Base-by-base conservation (phyloP, 2,329 filamentous ascomycete genomes). In the Dryadomyces sulphureus region DNA sequence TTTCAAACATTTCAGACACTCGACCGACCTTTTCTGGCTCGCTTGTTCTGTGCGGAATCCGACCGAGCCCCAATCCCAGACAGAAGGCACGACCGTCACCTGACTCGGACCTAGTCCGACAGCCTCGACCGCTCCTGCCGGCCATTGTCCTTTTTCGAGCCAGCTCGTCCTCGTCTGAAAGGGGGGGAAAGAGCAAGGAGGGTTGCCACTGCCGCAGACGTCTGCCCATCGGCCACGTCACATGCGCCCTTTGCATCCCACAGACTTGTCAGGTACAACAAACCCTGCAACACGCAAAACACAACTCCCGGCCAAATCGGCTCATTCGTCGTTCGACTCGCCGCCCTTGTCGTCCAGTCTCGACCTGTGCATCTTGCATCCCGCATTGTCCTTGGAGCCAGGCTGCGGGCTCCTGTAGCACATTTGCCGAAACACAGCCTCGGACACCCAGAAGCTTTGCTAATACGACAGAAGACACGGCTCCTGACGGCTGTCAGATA, bases 241-340 rank as follows among this genome's bases (percentile, higher is more conserved):
- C 16, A 36, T 19, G 34, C 11, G 27, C 17, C 11, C 17, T 7
- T 8, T 35, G 16, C 32, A 35, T 35, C 7, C 7, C 3, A 36
- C 34, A 36, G 34, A 36, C n/a, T n/a, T 47, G 42, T 42, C 30
- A 45, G 44, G 21, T 42, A 39, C 48, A 47, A 49, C 41, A 43
- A n/a, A n/a, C n/a, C n/a, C n/a, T 40, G 45, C 36, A 32, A 40
- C 34, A 32, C 46, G 14, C 12, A 39, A 17, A 34, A 19, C 27
- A 9, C n/a, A n/a, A n/a, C n/a, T n/a, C n/a, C n/a, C 38, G 20
- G 25, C n/a, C n/a, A 30, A 42, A 36, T 46, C 45, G 41, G 45
- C 44, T 46, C 48, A 46, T 27, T 19, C 21, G 38, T 49, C 45
- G 38, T 39, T 34, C 45, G 41, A 45, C 34, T 39, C 45, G 39